Evolutionary conservation across 495 filamentous ascomycete species (phyloP).

Genomic region (Aspergillus ellipticus): DNA sequence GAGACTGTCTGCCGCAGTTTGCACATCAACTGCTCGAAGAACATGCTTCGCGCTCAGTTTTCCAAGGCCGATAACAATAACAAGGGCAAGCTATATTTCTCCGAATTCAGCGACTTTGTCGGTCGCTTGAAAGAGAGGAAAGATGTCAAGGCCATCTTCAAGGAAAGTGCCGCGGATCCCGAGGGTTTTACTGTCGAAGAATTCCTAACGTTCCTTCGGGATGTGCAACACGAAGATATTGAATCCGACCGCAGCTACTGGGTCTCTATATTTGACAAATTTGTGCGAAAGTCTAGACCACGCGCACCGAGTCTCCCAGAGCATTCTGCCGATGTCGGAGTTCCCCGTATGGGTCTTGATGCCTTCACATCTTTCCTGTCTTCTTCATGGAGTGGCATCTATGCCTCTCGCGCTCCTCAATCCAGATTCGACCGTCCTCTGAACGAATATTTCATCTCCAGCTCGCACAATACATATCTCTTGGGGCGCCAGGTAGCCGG

Average conservation of each 20-base stretch:
- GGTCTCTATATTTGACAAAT: constrained; percentile 70
- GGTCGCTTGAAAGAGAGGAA: constrained; percentile 74
- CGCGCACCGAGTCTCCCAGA: constrained; percentile 43
- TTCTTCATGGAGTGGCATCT: constrained; percentile 64
- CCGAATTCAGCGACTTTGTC: constrained; percentile 79
- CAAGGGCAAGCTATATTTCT: constrained; percentile 63
- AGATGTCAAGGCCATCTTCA: constrained; percentile 72
- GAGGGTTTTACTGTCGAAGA: constrained; percentile 64
- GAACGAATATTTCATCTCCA: constrained; percentile 98
- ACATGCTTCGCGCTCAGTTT: constrained; percentile 72
- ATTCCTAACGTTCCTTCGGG: constrained; percentile 71
- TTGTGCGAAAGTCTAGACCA: constrained; percentile 59
- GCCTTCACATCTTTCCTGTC: constrained; percentile 74
- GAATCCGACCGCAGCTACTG: constrained; percentile 61
- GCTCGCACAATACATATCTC: constrained; percentile 97
- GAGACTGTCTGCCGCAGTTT: constrained; percentile 79
- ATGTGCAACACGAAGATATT: constrained; percentile 72
- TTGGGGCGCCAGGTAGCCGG: constrained; percentile 85
- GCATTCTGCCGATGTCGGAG: constrained; percentile 30
- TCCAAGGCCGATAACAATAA: constrained; percentile 60
- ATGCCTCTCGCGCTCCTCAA: constrained; percentile 52
- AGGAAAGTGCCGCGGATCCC: constrained; percentile 43
- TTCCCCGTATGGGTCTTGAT: constrained; percentile 63
- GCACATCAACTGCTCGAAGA: constrained; percentile 80
- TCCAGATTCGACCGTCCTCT: constrained; percentile 73